Conservation (phyloP, 2,329 filamentous ascomycete species). For the Pseudogymnoascus sp. region DNA sequence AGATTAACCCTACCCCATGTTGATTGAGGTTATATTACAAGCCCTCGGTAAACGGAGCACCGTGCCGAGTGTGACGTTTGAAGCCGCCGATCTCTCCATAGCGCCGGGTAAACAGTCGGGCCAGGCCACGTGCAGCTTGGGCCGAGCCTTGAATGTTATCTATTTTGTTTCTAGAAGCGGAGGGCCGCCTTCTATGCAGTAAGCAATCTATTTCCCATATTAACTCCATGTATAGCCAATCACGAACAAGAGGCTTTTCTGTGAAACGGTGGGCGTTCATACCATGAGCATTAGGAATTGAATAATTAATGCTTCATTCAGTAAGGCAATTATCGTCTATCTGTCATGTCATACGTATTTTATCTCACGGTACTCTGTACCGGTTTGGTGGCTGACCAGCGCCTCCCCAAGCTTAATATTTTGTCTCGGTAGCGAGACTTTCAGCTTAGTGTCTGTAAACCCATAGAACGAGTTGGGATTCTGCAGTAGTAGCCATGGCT, state of each 20-base stretch:
- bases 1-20: conserved; percentile 5
- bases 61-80: not conserved
- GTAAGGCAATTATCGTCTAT: not conserved
- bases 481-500: not conserved
- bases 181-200: conserved; percentile 1
- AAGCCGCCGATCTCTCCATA: conserved; percentile 1
- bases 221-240: not conserved
- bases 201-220: conserved; percentile 3
- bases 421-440: not conserved
- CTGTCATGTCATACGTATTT: not conserved
- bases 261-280: not conserved
- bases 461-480: not conserved
- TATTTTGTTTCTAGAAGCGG: conserved; percentile 4
- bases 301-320: not conserved
- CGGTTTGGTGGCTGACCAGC: not conserved
- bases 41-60: not conserved
- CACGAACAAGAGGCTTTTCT: not conserved
- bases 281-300: not conserved
- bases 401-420: not conserved
- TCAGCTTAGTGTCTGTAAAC: not conserved
- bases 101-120: conserved; percentile 7
- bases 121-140: not conserved
- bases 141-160: not conserved
- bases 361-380: not conserved
- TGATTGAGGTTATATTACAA: conserved; percentile 9